Percentiles rank a stretch among this genome's conserved stretches.
Evolutionary conservation across 148 eudicot species (phyloP).

Genomic region (Bassia scoparia): DNA sequence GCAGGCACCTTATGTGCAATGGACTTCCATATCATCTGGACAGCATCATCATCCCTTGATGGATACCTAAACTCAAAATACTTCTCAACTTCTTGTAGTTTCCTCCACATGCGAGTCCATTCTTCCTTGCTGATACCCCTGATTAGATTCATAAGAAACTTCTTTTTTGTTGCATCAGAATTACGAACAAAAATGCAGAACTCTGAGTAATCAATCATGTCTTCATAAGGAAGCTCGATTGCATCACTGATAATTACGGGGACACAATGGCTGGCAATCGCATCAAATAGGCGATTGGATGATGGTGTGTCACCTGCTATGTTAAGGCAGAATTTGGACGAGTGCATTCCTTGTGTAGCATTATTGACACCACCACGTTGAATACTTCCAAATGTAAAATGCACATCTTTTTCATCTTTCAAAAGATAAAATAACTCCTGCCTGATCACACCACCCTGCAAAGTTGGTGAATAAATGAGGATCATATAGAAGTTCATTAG

Average conservation of each 20-base stretch:
- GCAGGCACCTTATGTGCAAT: constrained; percentile 64
- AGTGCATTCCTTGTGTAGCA: constrained; percentile 76
- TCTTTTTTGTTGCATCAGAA: constrained; percentile 66
- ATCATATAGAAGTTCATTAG: neutral
- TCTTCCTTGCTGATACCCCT: constrained; percentile 65
- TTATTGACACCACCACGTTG: constrained; percentile 58
- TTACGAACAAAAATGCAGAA: constrained; percentile 75
- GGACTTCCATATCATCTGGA: constrained; percentile 87
- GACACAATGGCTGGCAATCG: constrained; percentile 91
- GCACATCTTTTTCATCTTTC: constrained; percentile 76
- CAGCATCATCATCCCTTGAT: constrained; percentile 69
- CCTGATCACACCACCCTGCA: constrained; percentile 79
- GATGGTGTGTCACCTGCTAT: constrained; percentile 98
- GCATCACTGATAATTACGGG: constrained; percentile 91
- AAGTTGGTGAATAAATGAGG: constrained; percentile 3
- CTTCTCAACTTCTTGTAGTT: constrained; percentile 63
- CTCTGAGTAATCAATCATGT: constrained; percentile 72
- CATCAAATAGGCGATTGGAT: constrained; percentile 90
- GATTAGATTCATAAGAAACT: constrained; percentile 59
- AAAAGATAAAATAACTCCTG: constrained; percentile 81
- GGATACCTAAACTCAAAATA: constrained; percentile 74
- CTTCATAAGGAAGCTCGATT: constrained; percentile 92
- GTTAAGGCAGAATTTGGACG: constrained; percentile 92
- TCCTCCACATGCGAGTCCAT: constrained; percentile 86
- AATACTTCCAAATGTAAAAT: constrained; percentile 77